Evolutionary conservation across 2,329 filamentous ascomycete species (phyloP).

Genomic region (Neopestalotiopsis clavispora): DNA sequence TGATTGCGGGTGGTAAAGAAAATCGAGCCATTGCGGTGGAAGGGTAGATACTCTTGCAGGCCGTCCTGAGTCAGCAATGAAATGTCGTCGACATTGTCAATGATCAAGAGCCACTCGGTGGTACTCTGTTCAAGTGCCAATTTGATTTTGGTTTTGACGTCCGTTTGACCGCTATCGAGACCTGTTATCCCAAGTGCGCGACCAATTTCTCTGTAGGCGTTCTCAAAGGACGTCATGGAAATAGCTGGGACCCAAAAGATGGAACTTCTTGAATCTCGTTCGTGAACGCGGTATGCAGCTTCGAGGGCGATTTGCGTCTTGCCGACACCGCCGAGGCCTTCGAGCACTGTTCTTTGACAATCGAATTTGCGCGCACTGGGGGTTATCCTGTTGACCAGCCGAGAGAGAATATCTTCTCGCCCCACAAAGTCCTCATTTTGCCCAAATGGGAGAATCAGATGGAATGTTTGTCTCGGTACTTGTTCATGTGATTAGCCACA

Average conservation of each 20-base stretch:
- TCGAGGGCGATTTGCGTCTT: constrained; percentile 47
- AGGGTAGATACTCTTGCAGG: constrained; percentile 35
- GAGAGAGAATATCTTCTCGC: not conserved
- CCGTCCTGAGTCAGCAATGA: constrained; percentile 29
- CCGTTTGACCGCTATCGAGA: constrained; percentile 37
- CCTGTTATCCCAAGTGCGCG: constrained; percentile 30
- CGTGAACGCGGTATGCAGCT: constrained; percentile 32
- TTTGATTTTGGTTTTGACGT: constrained; percentile 43
- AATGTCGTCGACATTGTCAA: constrained; percentile 49
- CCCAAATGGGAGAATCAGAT: constrained; percentile 11
- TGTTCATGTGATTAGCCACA: not conserved
- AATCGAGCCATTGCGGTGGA: constrained; percentile 32
- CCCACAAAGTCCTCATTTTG: constrained; percentile 14
- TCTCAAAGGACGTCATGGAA: constrained; percentile 34
- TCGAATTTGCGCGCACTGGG: constrained; percentile 18
- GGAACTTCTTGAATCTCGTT: constrained; percentile 34
- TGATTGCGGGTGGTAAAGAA: constrained; percentile 35
- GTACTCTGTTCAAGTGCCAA: constrained; percentile 31
- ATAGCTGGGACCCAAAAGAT: constrained; percentile 47
- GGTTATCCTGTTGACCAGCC: not conserved
- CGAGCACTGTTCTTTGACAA: constrained; percentile 32
- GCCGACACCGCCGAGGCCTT: constrained; percentile 23
- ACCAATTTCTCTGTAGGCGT: constrained; percentile 40
- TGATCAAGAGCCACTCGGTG: constrained; percentile 44
- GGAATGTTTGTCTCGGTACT: not conserved